Evolutionary conservation across 2,329 filamentous ascomycete species (phyloP), one percentile per base, ranked within the genome.

Genomic region (Dothiorella sarmentorum): DNA sequence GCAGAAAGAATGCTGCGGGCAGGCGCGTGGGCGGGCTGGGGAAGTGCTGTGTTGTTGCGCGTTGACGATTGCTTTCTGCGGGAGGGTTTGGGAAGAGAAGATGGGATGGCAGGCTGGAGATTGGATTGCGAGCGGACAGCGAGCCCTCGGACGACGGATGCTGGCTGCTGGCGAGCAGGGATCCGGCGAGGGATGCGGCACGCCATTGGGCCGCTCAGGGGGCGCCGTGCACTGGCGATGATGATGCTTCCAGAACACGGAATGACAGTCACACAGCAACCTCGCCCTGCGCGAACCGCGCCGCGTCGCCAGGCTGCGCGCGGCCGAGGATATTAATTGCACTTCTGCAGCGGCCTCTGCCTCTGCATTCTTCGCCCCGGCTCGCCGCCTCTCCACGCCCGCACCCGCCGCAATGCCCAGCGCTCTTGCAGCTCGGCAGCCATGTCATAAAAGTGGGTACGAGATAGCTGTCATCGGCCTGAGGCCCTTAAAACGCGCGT

Each of bases 361-460:
- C 31, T 17, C 15, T 20, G 22, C 47, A 52, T 52, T 52, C 47
- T 37, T 18, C 29, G 27, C 45, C 6, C 10, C 29, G 29, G 44
- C 13, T 27, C 18, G 47, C 47, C 22, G 13, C 49, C 22, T 26
- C 33, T 22, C 15, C 49, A 40, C 47, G 20, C 33, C 33, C 31
- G 31, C 47, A n/a, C 35, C 7, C 2, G 47, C 18, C 44, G 47
- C 49, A n/a, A 33, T 24, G 49, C 49, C 49, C 49, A 53, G 49
- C 29, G 47, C 35, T 40, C 18, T 20, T 20, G 49, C 49, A 40
- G 49, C 49, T 53, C 52, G 38, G 52, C 52, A 43, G 38, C 52
- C 52, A 56, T 44, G 40, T 56, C 52, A 56, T 56, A 56, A 44
- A 56, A 56, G 52, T 44, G 52, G 52, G 24, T 44, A 33, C 52